phyloP scores from a whole-genome alignment of 345 rosid species.

The Lepidium sativum region DNA sequence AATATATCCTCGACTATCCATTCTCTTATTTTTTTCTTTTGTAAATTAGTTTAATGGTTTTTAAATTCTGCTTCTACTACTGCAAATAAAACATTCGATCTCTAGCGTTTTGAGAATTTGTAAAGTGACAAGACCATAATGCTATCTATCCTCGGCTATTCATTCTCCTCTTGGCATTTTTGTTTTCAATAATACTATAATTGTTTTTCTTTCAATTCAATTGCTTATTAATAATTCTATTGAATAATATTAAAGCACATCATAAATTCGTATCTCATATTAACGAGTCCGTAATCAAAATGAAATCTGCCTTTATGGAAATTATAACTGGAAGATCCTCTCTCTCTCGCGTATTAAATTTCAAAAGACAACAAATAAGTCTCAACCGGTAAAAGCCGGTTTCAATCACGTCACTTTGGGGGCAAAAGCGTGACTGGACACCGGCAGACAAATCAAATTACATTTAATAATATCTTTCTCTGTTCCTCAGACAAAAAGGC shows the following conservation, averaged over 20 bases:
- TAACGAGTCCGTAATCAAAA: not conserved
- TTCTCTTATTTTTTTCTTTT: too few relatives aligned
- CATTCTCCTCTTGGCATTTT: too few relatives aligned
- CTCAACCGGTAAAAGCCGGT: slow-evolving; percentile 21
- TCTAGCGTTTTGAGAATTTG: too few relatives aligned
- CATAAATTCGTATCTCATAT: slow-evolving; percentile 20
- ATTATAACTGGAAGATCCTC: slow-evolving; percentile 22
- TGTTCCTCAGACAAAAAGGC: slow-evolving; percentile 21
- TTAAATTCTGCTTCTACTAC: too few relatives aligned
- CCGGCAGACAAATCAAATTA: slow-evolving; percentile 11
- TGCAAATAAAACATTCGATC: too few relatives aligned
- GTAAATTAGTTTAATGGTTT: too few relatives aligned
- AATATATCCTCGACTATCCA: too few relatives aligned
- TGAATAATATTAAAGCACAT: not conserved
- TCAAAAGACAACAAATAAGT: slow-evolving; percentile 17
- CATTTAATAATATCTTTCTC: not conserved
- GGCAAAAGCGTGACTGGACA: slow-evolving; percentile 13
- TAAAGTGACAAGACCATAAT: too few relatives aligned
- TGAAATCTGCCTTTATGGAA: slow-evolving; percentile 13
- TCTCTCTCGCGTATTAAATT: not conserved
- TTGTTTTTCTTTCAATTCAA: not conserved
- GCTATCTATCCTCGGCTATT: too few relatives aligned
- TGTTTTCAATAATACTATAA: too few relatives aligned
- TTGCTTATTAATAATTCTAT: slow-evolving; percentile 3
- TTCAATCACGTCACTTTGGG: not conserved